Conservation (phyloP, 2,329 filamentous ascomycete genomes). For the Xylaria sp. region DNA sequence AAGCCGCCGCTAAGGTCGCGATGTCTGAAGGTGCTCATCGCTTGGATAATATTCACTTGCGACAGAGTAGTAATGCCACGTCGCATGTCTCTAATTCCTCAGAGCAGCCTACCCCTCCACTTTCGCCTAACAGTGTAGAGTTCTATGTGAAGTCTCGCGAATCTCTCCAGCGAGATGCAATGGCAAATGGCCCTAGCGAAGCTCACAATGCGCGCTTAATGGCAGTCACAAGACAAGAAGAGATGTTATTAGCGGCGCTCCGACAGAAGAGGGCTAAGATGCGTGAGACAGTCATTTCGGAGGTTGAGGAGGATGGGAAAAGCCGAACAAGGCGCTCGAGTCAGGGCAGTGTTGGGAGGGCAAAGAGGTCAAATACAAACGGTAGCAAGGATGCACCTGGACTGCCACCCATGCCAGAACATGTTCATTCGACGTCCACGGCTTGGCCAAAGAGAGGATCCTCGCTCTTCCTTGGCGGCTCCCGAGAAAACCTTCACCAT, state of each 20-base stretch:
- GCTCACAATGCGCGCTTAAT: slow-evolving; percentile 58
- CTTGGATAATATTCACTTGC: slow-evolving; percentile 32
- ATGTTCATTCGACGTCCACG: neutral
- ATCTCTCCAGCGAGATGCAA: slow-evolving; percentile 48
- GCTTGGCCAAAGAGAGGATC: slow-evolving; percentile 23
- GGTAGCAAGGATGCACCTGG: neutral
- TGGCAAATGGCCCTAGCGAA: slow-evolving; percentile 40
- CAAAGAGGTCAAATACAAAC: slow-evolving; percentile 13
- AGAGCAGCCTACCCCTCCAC: slow-evolving; percentile 59
- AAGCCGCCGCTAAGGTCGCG: slow-evolving; percentile 40
- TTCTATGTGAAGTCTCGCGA: slow-evolving; percentile 56
- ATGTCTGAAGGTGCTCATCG: slow-evolving; percentile 32
- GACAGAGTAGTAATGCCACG: slow-evolving; percentile 34
- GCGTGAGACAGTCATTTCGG: slow-evolving; percentile 58
- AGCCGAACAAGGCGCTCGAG: slow-evolving; percentile 30
- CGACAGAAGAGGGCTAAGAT: slow-evolving; percentile 66
- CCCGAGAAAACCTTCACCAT: slow-evolving; percentile 19
- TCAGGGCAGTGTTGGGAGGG: slow-evolving; percentile 12
- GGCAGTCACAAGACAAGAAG: slow-evolving; percentile 67
- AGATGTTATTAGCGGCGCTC: slow-evolving; percentile 66
- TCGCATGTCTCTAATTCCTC: slow-evolving; percentile 47
- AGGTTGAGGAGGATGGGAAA: slow-evolving; percentile 54
- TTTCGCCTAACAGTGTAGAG: slow-evolving; percentile 63
- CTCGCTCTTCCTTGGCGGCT: slow-evolving; percentile 19
- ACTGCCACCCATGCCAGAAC: slow-evolving; percentile 7